These are phyloP conservation scores for Castanea sativa DNA, from an alignment of 306 rosid genomes.

Conservation along the genomic window DNA sequence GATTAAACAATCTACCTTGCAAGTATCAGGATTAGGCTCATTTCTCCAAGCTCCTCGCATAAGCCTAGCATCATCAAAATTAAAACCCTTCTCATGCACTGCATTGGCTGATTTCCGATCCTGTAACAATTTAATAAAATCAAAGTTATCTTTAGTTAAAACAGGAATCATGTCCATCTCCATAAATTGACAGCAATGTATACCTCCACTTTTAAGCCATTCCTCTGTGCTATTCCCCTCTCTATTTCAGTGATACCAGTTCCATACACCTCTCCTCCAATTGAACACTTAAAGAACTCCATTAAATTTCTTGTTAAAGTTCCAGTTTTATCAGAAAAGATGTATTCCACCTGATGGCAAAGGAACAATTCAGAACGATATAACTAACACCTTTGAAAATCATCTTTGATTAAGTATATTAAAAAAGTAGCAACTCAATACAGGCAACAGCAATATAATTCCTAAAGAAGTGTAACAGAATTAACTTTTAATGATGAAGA, in stretches of 20 bases:
- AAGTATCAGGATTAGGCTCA: conserved; percentile 86
- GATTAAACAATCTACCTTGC: conserved; percentile 60
- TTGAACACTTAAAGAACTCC: conserved; percentile 99
- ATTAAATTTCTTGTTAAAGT: conserved; percentile 92
- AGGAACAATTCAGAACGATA: conserved; percentile 17
- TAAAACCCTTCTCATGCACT: conserved; percentile 82
- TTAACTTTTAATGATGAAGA: background rate
- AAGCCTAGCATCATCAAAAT: conserved; percentile 81
- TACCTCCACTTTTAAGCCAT: conserved; percentile 61
- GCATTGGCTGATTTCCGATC: conserved; percentile 45
- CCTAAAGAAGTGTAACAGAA: background rate
- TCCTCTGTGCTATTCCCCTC: conserved; percentile 75
- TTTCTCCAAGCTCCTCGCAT: conserved; percentile 99
- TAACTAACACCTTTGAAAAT: conserved; percentile 2
- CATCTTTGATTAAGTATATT: conserved; percentile 12
- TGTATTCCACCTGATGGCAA: conserved; percentile 81
- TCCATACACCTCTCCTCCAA: conserved; percentile 91
- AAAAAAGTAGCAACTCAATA: background rate
- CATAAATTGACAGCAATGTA: conserved; percentile 10
- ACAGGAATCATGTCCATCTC: background rate
- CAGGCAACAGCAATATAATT: background rate
- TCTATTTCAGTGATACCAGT: conserved; percentile 93
- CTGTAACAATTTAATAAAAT: conserved; percentile 39
- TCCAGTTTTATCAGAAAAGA: conserved; percentile 98
- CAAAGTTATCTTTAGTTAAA: conserved; percentile 1